Evolutionary conservation across 2,329 filamentous ascomycete species (phyloP).

Genomic region (Fusarium oligoseptatum): DNA sequence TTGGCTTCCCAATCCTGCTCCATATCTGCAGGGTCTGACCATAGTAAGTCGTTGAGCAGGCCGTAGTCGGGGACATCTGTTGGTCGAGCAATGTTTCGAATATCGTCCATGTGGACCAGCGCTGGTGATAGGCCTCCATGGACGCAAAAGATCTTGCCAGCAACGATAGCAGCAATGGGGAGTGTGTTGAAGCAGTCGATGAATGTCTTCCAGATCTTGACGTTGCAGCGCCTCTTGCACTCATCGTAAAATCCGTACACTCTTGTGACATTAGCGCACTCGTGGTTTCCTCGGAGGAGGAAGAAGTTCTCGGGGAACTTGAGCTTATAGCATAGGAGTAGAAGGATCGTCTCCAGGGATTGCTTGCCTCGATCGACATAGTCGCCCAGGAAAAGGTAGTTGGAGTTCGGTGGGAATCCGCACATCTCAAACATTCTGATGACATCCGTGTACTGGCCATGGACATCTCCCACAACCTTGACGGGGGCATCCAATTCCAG

Average conservation of each 20-base stretch:
- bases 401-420: constrained; percentile 97
- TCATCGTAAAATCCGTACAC: constrained; percentile 99
- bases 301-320: constrained; percentile 99
- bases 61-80: constrained; percentile 99
- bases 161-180: constrained; percentile 97
- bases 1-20: constrained; percentile 98
- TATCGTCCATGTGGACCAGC: constrained; percentile 97
- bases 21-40: constrained; percentile 99
- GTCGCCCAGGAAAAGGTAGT: constrained; percentile 99
- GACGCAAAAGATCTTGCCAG: constrained; percentile 99
- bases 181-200: constrained; percentile 99
- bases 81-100: constrained; percentile 92
- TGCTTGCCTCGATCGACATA: constrained; percentile 99
- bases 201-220: constrained; percentile 99
- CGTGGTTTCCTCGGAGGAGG: constrained; percentile 97
- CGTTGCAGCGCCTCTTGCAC: constrained; percentile 99
- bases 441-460: constrained; percentile 99
- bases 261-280: constrained; percentile 98
- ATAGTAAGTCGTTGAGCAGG: constrained; percentile 92
- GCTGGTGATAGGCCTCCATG: constrained; percentile 95
- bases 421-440: constrained; percentile 98
- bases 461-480: constrained; percentile 99
- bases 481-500: constrained; percentile 94
- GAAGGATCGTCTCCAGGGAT: constrained; percentile 97
- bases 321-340: constrained; percentile 98